Conservation (phyloP, 2,329 filamentous ascomycete genomes). For the Curvularia sp. region DNA sequence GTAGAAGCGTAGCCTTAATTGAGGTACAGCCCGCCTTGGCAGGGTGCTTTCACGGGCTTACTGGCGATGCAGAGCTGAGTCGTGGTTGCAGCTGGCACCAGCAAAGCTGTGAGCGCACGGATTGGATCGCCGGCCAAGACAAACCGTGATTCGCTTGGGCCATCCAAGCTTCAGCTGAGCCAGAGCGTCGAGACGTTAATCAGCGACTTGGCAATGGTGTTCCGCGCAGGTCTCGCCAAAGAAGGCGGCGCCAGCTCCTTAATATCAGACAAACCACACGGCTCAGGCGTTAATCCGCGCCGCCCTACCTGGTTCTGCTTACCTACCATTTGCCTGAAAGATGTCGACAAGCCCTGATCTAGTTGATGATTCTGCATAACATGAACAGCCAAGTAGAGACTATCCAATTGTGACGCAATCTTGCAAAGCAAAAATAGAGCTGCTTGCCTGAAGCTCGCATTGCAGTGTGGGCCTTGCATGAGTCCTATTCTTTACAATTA, state of each 20-base stretch:
- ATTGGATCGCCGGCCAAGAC: background rate
- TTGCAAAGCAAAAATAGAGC: background rate
- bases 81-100: background rate
- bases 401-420: too few relatives aligned
- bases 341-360: background rate
- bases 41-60: background rate
- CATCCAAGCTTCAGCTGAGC: background rate
- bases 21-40: background rate
- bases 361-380: background rate
- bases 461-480: background rate
- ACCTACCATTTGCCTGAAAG: background rate
- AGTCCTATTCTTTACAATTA: background rate
- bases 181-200: background rate
- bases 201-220: background rate
- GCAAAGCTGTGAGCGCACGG: background rate
- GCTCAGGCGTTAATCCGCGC: background rate
- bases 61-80: slow-evolving; percentile 1
- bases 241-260: background rate
- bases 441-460: background rate
- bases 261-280: background rate
- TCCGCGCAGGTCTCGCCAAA: background rate
- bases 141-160: background rate
- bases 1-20: background rate
- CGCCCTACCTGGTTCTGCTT: background rate
- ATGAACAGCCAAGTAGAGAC: background rate